Evolutionary conservation across 2,329 filamentous ascomycete genomes (phyloP).

Genomic region (Berkeleyomyces rouxiae): DNA sequence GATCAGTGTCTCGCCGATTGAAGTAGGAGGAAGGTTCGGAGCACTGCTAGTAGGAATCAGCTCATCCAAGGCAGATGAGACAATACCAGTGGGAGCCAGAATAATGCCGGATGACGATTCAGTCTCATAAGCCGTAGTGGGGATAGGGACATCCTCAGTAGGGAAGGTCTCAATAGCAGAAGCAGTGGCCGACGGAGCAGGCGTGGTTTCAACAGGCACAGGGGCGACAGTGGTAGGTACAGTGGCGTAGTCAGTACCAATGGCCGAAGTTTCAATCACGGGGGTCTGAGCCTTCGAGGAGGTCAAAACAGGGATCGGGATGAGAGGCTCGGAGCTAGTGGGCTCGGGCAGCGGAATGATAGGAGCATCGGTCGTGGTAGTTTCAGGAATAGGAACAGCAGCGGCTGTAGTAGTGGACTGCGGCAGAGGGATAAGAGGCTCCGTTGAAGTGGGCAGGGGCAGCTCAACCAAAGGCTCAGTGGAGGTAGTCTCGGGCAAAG

Average conservation of each 20-base stretch:
- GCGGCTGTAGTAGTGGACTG: not conserved
- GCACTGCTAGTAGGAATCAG: not conserved
- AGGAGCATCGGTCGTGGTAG: not conserved
- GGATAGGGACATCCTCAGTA: constrained; percentile 13
- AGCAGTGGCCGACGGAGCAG: not conserved
- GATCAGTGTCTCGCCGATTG: constrained; percentile 3
- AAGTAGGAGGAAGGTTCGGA: not conserved
- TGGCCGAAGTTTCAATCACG: constrained; percentile 14
- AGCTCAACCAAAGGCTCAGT: not conserved
- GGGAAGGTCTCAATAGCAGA: constrained; percentile 12
- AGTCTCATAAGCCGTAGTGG: constrained; percentile 10
- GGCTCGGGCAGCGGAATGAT: not conserved
- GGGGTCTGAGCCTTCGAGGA: not conserved
- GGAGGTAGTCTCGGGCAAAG: not conserved
- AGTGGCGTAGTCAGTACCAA: not conserved
- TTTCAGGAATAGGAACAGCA: not conserved
- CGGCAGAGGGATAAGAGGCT: not conserved
- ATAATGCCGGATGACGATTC: constrained; percentile 16
- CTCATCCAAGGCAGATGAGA: constrained; percentile 15
- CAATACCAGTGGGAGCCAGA: constrained; percentile 21
- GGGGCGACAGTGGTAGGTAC: constrained; percentile 1
- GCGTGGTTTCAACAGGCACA: not conserved
- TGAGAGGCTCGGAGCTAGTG: not conserved
- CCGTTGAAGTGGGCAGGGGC: no score
- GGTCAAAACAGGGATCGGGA: no score